These are phyloP conservation scores for Fusarium citri DNA, from an alignment of 2,329 filamentous ascomycete genomes.

Conservation along the genomic window DNA sequence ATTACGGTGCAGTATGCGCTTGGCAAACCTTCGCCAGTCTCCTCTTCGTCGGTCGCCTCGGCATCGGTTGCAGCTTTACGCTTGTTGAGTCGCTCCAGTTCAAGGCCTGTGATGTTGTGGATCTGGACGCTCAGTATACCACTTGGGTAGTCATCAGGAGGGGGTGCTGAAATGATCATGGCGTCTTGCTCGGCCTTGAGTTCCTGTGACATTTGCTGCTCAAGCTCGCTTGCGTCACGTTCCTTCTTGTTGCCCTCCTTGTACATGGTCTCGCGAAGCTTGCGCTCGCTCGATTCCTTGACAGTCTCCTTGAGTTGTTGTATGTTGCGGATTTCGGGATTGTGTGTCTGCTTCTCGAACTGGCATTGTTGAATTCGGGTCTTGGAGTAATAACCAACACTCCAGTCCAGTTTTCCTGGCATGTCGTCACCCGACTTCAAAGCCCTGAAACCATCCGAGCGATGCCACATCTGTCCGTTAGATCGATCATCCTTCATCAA, in stretches of 20 bases:
- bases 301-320: constrained; percentile 71
- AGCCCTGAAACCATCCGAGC: constrained; percentile 73
- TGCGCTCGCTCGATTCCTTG: constrained; percentile 64
- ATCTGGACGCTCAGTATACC: constrained; percentile 78
- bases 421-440: constrained; percentile 74
- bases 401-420: constrained; percentile 77
- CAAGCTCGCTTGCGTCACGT: constrained; percentile 70
- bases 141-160: constrained; percentile 69
- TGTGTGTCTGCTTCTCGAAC: constrained; percentile 69
- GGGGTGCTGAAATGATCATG: constrained; percentile 76
- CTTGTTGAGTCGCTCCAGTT: constrained; percentile 70
- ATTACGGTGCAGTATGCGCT: constrained; percentile 80
- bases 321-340: constrained; percentile 66
- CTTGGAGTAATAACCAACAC: constrained; percentile 78
- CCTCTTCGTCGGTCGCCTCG: constrained; percentile 66
- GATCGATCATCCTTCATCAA: constrained; percentile 70
- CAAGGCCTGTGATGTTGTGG: constrained; percentile 77
- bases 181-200: constrained; percentile 69
- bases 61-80: constrained; percentile 58
- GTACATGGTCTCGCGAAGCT: constrained; percentile 71
- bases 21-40: constrained; percentile 73
- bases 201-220: constrained; percentile 76
- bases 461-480: constrained; percentile 70
- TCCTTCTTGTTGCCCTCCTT: constrained; percentile 59
- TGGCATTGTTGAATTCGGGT: constrained; percentile 71